These are phyloP conservation scores for Yamadazyma conglobata DNA, from an alignment of 1,139 yeast species.

Conservation along the genomic window DNA sequence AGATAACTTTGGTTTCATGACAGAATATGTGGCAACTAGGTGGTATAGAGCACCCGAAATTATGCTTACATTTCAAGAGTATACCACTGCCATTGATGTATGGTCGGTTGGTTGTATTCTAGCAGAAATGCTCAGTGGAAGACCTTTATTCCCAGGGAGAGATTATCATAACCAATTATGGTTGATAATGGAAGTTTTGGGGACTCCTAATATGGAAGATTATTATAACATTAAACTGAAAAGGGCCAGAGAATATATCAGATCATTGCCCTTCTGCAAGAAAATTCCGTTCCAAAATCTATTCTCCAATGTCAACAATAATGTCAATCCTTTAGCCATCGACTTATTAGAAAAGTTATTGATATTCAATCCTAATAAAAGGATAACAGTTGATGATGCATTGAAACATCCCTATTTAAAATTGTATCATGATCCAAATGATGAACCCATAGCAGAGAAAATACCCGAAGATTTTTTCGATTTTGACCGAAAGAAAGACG, in stretches of 20 bases:
- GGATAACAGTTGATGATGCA: conserved; percentile 66
- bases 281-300: conserved; percentile 42
- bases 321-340: conserved; percentile 53
- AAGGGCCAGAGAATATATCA: conserved; percentile 84
- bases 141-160: conserved; percentile 90
- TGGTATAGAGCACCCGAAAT: conserved; percentile 99
- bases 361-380: conserved; percentile 59
- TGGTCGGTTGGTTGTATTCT: conserved; percentile 98
- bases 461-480: conserved; percentile 60
- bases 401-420: conserved; percentile 62
- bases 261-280: conserved; percentile 60
- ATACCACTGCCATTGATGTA: conserved; percentile 91
- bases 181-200: conserved; percentile 82
- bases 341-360: conserved; percentile 59
- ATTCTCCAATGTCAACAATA: conserved; percentile 27
- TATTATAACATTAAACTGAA: conserved; percentile 74
- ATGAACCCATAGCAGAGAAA: conserved; percentile 63
- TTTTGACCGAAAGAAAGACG: conserved; percentile 55
- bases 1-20: conserved; percentile 87
- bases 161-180: conserved; percentile 90
- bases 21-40: conserved; percentile 96
- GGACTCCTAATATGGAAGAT: conserved; percentile 85
- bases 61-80: conserved; percentile 88
- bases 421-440: conserved; percentile 67
- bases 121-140: conserved; percentile 85